Base-by-base conservation (phyloP, 192 early-diverging fungal species). In the Rhizophagus prolifer region DNA sequence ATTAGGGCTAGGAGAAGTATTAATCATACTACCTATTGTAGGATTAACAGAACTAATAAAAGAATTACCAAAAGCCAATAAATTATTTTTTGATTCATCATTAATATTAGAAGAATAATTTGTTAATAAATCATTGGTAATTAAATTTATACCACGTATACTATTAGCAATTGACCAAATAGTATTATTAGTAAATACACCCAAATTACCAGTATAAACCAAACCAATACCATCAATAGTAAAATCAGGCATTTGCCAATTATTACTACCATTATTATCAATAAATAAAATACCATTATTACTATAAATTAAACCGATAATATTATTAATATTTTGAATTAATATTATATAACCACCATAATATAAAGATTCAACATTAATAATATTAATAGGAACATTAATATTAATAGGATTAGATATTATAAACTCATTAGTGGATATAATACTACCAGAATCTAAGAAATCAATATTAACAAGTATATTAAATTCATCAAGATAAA, bases 321-420 rank as follows among this genome's bases (percentile, higher is more conserved):
- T 1, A 21, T 14, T 65, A 19, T 38, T 36, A 31, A 4, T 38
- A 38, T 38, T 26, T 63, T 63, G 61, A 28, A 25, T 63, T 63
- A 36, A 36, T 38, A 67, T 34, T 9, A 30, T 19, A 67, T 67
- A 67, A n/a, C 65, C 65, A 36, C 31, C 65, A 36, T 67, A 14
- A 67, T n/a, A 67, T 67, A 36, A 38, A 38, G 12, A 16, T 41
- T 21, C 9, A 16, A 36, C 12, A 38, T 38, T 21, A 16, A 14
- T 36, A 67, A 67, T 26, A 38, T 28, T 25, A 61, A 7, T 14
- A 28, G 23, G 61, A 8, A 4, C 7, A 63, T 4, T 1, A 21
- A 0, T 8, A 2, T 7, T 1, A 2, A 10, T 44, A 12, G 9
- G 41, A 44, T 44, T 12, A 44, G 12, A 2, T n/a, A 63, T 26